Percentiles rank a stretch among this genome's conserved stretches.
phyloP scores from a whole-genome alignment of 176 grass and related monocot genomes.

The Dactylis glomerata region DNA sequence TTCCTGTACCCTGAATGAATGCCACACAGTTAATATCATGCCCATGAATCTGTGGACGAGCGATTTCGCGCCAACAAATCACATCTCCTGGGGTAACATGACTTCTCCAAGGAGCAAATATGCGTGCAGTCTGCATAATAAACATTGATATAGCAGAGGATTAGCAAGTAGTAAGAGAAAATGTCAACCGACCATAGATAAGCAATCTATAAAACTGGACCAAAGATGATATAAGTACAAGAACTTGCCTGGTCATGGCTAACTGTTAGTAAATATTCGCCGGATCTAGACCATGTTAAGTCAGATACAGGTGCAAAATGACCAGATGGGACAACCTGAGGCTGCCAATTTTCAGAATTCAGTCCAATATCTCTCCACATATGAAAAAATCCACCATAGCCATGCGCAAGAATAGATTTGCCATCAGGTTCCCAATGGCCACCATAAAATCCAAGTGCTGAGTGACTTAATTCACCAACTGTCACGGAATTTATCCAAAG shows the following conservation, averaged over 20 bases:
- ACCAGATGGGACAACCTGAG: constrained; percentile 77
- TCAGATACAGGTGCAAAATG: constrained; percentile 95
- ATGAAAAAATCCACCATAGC: constrained; percentile 95
- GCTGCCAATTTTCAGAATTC: constrained; percentile 86
- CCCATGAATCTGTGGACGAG: constrained; percentile 80
- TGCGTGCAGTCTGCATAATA: constrained; percentile 69
- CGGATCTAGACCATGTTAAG: constrained; percentile 67
- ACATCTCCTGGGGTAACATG: constrained; percentile 45
- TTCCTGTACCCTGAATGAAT: constrained; percentile 70
- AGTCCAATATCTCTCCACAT: constrained; percentile 82
- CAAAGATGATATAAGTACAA: constrained; percentile 21
- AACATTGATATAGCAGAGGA: constrained; percentile 19
- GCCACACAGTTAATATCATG: constrained; percentile 93
- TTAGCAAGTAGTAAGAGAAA: constrained; percentile 23
- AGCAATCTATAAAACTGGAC: background rate
- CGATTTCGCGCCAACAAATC: constrained; percentile 72
- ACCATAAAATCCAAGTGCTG: constrained; percentile 90
- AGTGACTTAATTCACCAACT: constrained; percentile 89
- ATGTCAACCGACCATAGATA: background rate
- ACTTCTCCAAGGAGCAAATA: constrained; percentile 87
- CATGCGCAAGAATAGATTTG: constrained; percentile 83
- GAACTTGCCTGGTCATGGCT: constrained; percentile 91
- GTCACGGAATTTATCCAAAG: constrained; percentile 93
- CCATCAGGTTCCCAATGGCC: constrained; percentile 81
- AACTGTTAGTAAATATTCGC: constrained; percentile 89